Evolutionary conservation across 2,329 filamentous ascomycete species (phyloP), one percentile per base, ranked within the genome.

Genomic region (Colletotrichum falcatum): DNA sequence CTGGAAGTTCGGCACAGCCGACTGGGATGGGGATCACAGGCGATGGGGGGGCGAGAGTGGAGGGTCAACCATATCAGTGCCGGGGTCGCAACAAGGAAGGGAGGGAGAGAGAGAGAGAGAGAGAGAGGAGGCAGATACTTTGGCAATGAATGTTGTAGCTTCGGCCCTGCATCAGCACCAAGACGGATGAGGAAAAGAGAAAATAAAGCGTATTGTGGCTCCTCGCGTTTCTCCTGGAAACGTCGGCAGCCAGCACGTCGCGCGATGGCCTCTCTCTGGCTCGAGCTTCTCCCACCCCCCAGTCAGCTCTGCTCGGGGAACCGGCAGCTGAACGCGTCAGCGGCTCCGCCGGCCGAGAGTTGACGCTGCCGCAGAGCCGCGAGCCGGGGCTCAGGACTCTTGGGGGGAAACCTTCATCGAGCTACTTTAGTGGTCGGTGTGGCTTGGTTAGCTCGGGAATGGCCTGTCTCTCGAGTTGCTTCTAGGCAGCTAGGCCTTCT

Each of bases 341-440:
- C 64, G 51, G 53, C 58, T 49, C 68, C 68, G 58, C 68, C 35
- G 46, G 64, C 68, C 64, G 44, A 63, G 68, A 60, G 65, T 42
- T 63, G 56, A 37, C 51, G 61, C 35, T 70, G 68, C 68, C 68
- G 68, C 68, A 70, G 68, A 70, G 68, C 68, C 68, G 68, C 68
- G 64, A 37, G 55, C 67, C 66, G 56, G 68, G 35, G 33, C 20
- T 28, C 33, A 26, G n/a, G 23, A 23, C 8, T 23, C 16, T 30
- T 35, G 42, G 11, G 18, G 28, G 49, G 18, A 44, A 44, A 5
- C 18, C 8, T 44, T 0, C 4, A 5, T 1, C 2, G 1, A 16
- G 12, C 8, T 7, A 23, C n/a, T 8, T 4, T 11, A 33, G 11
- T 37, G 2, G 6, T n/a, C 12, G 20, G n/a, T n/a, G 30, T 35